Evolutionary conservation across 2,329 filamentous ascomycete species (phyloP).

Genomic region (Nannizziopsis barbatae): DNA sequence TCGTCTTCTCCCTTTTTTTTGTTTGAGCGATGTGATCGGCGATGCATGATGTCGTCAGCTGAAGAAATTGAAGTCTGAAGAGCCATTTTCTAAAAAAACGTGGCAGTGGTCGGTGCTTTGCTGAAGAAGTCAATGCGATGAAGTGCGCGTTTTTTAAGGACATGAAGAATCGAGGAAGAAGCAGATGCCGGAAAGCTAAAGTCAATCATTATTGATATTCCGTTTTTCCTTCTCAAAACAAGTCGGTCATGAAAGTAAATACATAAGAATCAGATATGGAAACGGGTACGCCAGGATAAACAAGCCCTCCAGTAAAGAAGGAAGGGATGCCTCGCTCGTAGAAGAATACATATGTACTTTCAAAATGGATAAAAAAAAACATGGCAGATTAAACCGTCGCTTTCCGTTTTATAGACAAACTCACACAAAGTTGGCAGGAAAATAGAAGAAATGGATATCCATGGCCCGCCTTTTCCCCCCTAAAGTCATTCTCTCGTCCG

Average conservation of each 20-base stretch:
- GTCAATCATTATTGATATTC: constrained; percentile 7
- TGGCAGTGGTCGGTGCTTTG: too few relatives aligned
- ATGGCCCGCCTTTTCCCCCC: background rate
- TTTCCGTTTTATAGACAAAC: constrained; percentile 6
- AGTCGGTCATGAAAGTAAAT: constrained; percentile 6
- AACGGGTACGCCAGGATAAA: background rate
- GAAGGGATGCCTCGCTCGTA: background rate
- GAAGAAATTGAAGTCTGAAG: background rate
- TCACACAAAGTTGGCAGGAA: constrained; percentile 2
- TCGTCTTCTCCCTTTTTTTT: background rate
- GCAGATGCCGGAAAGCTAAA: constrained; percentile 6
- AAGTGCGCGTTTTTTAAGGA: too few relatives aligned
- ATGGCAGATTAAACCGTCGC: constrained; percentile 5
- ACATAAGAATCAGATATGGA: background rate
- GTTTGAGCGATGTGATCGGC: constrained; percentile 1
- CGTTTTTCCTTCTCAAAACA: background rate
- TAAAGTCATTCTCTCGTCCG: background rate
- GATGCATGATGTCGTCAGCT: constrained; percentile 6
- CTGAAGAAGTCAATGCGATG: too few relatives aligned
- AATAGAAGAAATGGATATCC: background rate
- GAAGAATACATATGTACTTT: constrained; percentile 2
- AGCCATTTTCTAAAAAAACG: background rate
- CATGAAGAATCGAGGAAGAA: background rate
- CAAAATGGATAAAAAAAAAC: background rate
- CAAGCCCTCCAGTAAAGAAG: background rate